Conservation (phyloP, 176 grass and related monocot genomes). For the Oryza coarctata region DNA sequence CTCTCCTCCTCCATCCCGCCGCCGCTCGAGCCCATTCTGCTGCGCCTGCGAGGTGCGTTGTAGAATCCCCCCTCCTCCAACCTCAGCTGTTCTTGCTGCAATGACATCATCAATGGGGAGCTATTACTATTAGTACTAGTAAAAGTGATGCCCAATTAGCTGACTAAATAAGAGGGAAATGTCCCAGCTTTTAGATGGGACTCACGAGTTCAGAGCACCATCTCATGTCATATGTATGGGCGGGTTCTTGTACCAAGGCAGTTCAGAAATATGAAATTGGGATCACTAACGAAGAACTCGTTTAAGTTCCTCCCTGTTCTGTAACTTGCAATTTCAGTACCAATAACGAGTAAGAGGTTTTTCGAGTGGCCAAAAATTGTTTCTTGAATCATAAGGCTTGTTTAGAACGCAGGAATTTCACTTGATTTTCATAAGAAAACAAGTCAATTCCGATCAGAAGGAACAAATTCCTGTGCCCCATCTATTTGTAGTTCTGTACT, state of each 20-base stretch:
- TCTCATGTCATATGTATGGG: background rate
- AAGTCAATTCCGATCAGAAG: background rate
- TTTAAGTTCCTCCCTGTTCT: background rate
- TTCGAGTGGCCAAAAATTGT: background rate
- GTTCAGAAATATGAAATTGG: background rate
- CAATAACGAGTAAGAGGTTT: background rate
- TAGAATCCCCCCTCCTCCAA: constrained; percentile 15
- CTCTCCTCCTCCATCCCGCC: background rate
- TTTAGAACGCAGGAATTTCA: background rate
- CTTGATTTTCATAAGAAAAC: background rate
- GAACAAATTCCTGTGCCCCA: background rate
- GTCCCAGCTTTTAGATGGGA: constrained; percentile 39
- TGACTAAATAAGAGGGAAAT: constrained; percentile 31
- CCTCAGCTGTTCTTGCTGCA: background rate
- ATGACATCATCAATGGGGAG: background rate
- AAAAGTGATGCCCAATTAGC: background rate
- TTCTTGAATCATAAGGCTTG: background rate
- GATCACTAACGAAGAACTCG: background rate
- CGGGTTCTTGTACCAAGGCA: background rate
- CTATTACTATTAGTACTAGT: background rate
- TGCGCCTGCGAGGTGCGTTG: constrained; percentile 57
- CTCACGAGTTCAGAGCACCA: constrained; percentile 3
- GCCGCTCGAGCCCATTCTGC: background rate
- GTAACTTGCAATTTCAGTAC: background rate
- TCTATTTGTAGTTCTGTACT: background rate